Base-by-base conservation (phyloP, 2,329 filamentous ascomycete species). In the Myriosclerotinia curreyana region DNA sequence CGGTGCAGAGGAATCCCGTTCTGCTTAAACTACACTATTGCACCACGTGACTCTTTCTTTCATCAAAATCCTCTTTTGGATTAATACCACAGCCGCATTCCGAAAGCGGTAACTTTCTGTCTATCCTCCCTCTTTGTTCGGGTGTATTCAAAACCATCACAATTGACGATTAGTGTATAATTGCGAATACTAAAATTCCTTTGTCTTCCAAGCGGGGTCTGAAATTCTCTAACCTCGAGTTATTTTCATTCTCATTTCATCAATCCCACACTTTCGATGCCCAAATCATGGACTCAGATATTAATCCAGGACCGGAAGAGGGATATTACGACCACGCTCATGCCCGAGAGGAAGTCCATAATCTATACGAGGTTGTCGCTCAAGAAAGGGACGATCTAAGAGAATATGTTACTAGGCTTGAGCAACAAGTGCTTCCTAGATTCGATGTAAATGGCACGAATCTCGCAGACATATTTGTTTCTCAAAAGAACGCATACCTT, bases 361-460 rank as follows among this genome's bases (percentile, higher is more conserved):
- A 8, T 22, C 38, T 58, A 5, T 59, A 46, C 9, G 31, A 50
- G n/a, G 14, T 6, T 40, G 25, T 48, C 2, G 20, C 51, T 17
- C 36, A 64, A 46, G 53, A 64, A 36, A 48, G 61, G 22, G 61
- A 64, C 20, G 25, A 44, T 17, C 28, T 59, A 14, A 50, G 53
- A 50, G 48, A 59, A 34, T 44, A 58, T 56, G 46, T 28, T 2
- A 42, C 3, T n/a, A 12, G 6, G 38, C 61, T 64, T 22, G 61
- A 64, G 48, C n/a, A 38, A 44, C 61, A 59, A 42, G 15, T 51
- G 2, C 34, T 42, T 7, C 53, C 44, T 17, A 15, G 36, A 22
- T 28, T 59, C 22, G 44, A 31, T 34, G 53, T 49, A 15, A 40
- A 59, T 59, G 55, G 46, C 46, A 49, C 53, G 20, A 64, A 64